These are phyloP conservation scores for Leccinum sublutescens DNA, from an alignment of 768 basidiomycete species.

Conservation along the genomic window DNA sequence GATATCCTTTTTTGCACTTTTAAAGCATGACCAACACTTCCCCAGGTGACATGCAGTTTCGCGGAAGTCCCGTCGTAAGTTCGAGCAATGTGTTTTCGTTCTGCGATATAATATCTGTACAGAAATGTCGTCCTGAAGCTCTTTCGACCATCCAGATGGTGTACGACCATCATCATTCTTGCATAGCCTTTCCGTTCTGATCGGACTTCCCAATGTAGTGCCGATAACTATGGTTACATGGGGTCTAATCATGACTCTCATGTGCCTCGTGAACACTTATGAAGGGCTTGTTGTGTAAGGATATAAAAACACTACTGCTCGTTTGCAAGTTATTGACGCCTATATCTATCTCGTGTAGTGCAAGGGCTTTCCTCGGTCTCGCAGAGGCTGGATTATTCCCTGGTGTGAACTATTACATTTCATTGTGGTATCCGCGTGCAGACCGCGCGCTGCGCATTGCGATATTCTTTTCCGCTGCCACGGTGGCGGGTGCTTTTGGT, in stretches of 20 bases:
- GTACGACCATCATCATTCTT: constrained; percentile 17
- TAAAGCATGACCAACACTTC: neutral
- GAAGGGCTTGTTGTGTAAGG: constrained; percentile 33
- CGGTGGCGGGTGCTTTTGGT: constrained; percentile 50
- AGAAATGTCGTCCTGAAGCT: constrained; percentile 41
- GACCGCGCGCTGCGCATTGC: constrained; percentile 60
- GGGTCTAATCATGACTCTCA: constrained; percentile 39
- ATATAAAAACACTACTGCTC: neutral
- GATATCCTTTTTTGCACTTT: neutral
- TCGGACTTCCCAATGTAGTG: constrained; percentile 30
- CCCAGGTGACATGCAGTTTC: constrained; percentile 36
- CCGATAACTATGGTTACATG: constrained; percentile 39
- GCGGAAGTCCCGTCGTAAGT: constrained; percentile 41
- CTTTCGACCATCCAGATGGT: constrained; percentile 35
- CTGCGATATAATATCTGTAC: constrained; percentile 9
- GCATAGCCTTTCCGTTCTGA: constrained; percentile 3
- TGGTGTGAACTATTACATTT: constrained; percentile 44
- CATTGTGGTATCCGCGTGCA: constrained; percentile 57
- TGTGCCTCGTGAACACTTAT: constrained; percentile 37
- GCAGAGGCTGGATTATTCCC: constrained; percentile 47
- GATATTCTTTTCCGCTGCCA: constrained; percentile 62
- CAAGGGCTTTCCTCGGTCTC: constrained; percentile 44
- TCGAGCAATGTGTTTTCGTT: neutral
- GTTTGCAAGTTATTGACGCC: neutral
- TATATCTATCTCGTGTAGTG: constrained; percentile 20